Evolutionary conservation across 495 filamentous ascomycete genomes (phyloP), one percentile per base, ranked within the genome.

Genomic region (Penicillium fimorum): DNA sequence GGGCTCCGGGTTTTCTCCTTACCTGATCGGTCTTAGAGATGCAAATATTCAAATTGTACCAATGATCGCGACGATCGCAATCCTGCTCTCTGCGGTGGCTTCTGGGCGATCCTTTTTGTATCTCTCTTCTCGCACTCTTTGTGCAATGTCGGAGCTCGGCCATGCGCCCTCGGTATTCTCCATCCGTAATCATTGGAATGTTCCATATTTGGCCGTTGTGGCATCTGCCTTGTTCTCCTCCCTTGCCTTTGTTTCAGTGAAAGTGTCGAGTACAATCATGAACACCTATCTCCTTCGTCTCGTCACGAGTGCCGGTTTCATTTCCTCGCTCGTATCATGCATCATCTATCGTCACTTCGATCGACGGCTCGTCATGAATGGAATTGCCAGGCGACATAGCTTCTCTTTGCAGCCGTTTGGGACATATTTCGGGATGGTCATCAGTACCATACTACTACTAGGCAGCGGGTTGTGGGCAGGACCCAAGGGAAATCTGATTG

Each of bases 41-140:
- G 78, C 82, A 10, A 71, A 75, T 4, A 80, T 86, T 59, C 75
- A 73, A 1, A 79, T 77, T 8, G 77, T 91, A 15, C 79, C 82
- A n/a, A 79, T 73, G 3, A 75, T 88, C 25, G 86, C 87, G 53
- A 91, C 88, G 33, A 79, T 84, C 2, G 74, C 86, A 5, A 89
- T 92, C 48, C 78, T 90, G 40, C 83, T 87, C 10, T 89, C 86
- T 4, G 88, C 87, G 2, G 87, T 88, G 75, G 84, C 82, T 8
- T 83, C 83, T 18, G 84, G 78, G 33, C 86, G 85, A 60, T 80
- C 80, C 1, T 86, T 84, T 69, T 72, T 87, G 15, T 83, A 79
- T 61, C 67, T 79, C 9, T 75, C 79, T 5, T 82, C 81, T 3
- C 82, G 82, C n/a, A 72, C 68, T 2, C 66, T 83, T 22, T 76